Evolutionary conservation across 2,329 filamentous ascomycete genomes (phyloP).

Genomic region (Fusarium sp.): DNA sequence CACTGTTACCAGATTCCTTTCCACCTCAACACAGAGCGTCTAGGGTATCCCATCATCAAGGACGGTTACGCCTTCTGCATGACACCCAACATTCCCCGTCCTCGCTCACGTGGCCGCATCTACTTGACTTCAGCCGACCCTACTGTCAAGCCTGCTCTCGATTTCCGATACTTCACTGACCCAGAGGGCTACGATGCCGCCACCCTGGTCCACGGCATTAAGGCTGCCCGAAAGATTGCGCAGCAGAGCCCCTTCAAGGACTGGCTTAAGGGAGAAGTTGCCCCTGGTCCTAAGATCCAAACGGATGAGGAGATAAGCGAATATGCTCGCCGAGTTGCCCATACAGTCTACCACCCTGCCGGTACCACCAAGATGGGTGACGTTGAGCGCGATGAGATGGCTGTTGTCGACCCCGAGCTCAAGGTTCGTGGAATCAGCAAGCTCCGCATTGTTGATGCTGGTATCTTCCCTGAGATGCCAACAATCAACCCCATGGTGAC

Average conservation of each 20-base stretch:
- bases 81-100: slow-evolving; percentile 89
- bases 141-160: slow-evolving; percentile 80
- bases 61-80: slow-evolving; percentile 91
- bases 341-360: slow-evolving; percentile 91
- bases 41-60: slow-evolving; percentile 72
- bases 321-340: slow-evolving; percentile 82
- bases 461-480: slow-evolving; percentile 88
- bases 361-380: slow-evolving; percentile 94
- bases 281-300: slow-evolving; percentile 77
- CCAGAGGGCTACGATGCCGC: slow-evolving; percentile 86
- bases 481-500: slow-evolving; percentile 93
- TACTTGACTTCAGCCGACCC: slow-evolving; percentile 83
- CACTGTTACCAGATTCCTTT: slow-evolving; percentile 97
- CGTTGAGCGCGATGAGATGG: slow-evolving; percentile 71
- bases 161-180: slow-evolving; percentile 92
- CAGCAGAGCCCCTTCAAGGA: slow-evolving; percentile 80
- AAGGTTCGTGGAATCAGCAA: slow-evolving; percentile 78
- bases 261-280: slow-evolving; percentile 86
- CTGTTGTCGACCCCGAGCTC: slow-evolving; percentile 82
- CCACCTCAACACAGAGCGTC: slow-evolving; percentile 82
- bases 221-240: slow-evolving; percentile 80
- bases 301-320: slow-evolving; percentile 83
- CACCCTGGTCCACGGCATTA: slow-evolving; percentile 81
- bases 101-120: slow-evolving; percentile 79
- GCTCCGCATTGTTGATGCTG: slow-evolving; percentile 84